Conservation (phyloP, 305 asterid genomes). For the Plantago lanceolata region DNA sequence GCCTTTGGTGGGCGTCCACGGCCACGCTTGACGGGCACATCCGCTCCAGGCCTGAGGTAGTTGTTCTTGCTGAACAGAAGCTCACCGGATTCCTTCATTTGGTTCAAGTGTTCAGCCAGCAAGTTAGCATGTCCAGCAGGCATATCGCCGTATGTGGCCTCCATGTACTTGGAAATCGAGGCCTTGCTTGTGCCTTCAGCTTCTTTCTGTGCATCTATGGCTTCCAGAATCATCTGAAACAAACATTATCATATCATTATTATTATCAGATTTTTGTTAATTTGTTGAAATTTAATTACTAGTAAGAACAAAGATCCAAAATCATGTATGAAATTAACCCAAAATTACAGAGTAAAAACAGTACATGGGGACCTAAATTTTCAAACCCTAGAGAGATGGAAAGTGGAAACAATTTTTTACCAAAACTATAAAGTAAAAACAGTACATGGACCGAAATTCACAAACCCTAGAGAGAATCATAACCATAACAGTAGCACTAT, state of each 20-base stretch:
- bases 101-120: slow-evolving; percentile 41
- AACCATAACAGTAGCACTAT: too few species aligned
- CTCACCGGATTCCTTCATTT: slow-evolving; percentile 64
- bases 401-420: too few species aligned
- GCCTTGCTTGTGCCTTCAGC: slow-evolving; percentile 63
- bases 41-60: slow-evolving; percentile 53
- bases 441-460: too few species aligned
- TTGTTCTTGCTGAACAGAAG: slow-evolving; percentile 54
- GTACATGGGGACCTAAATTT: too few species aligned
- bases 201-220: slow-evolving; percentile 54
- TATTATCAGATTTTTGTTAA: too few species aligned
- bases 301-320: neutral
- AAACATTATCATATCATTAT: too few species aligned
- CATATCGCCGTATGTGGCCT: slow-evolving; percentile 62
- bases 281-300: too few species aligned
- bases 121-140: slow-evolving; percentile 53
- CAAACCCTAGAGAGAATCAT: too few species aligned
- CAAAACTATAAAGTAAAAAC: too few species aligned
- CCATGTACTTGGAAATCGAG: slow-evolving; percentile 54
- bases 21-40: slow-evolving; percentile 59
- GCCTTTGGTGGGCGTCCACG: slow-evolving; percentile 81
- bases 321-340: too few species aligned
- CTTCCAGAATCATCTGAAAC: slow-evolving; percentile 68
- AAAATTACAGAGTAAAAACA: too few species aligned
- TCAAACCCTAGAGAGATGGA: too few species aligned